phyloP scores from a whole-genome alignment of 2,329 filamentous ascomycete species.

The Fusarium multiceps region DNA sequence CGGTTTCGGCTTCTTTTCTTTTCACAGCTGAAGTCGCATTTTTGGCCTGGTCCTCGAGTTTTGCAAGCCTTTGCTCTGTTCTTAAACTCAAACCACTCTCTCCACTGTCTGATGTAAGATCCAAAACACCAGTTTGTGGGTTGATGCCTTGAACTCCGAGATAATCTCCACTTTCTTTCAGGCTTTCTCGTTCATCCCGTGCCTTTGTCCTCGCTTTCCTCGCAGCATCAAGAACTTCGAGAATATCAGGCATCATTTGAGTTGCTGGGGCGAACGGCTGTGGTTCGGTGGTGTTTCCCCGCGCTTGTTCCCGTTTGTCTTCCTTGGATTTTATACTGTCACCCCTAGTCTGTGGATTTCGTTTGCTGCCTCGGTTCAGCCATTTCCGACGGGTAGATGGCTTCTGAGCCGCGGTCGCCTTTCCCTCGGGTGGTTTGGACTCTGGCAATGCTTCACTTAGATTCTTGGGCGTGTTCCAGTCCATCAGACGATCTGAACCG shows the following conservation, averaged over 20 bases:
- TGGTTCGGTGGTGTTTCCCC: neutral
- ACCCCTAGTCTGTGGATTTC: neutral
- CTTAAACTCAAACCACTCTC: conserved; percentile 51
- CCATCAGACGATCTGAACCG: conserved; percentile 48
- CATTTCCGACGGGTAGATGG: conserved; percentile 18
- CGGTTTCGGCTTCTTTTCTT: conserved; percentile 59
- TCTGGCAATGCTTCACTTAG: conserved; percentile 26
- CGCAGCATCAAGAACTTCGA: conserved; percentile 47
- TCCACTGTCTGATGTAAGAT: conserved; percentile 62
- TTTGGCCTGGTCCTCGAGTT: conserved; percentile 49
- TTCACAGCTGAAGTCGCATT: conserved; percentile 53
- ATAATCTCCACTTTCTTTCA: conserved; percentile 68
- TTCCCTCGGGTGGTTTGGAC: neutral
- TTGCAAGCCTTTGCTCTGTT: conserved; percentile 48
- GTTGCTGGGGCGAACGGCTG: neutral
- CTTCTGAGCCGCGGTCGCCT: neutral
- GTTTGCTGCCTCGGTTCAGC: conserved; percentile 17
- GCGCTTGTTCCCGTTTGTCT: neutral
- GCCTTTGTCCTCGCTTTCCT: conserved; percentile 49
- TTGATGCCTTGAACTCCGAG: conserved; percentile 69
- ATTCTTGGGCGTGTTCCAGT: conserved; percentile 53
- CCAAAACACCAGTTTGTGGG: conserved; percentile 64
- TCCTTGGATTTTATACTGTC: neutral
- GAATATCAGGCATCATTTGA: neutral
- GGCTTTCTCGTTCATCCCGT: conserved; percentile 54